These are phyloP conservation scores for Physaria fendleri DNA, from an alignment of 345 rosid genomes.

Conservation along the genomic window DNA sequence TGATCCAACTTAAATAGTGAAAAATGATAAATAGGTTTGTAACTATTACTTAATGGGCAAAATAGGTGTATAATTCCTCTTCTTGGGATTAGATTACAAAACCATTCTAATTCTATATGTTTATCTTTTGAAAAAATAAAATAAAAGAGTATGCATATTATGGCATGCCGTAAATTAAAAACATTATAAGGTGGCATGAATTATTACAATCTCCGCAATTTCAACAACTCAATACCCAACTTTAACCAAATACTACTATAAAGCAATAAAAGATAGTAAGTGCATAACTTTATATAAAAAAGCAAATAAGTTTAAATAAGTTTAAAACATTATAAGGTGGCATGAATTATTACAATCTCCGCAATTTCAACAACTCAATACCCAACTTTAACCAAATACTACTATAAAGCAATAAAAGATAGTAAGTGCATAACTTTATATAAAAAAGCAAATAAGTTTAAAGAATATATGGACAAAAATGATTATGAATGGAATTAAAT, in stretches of 20 bases:
- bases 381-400: background rate
- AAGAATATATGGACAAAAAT: slow-evolving; percentile 10
- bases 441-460: slow-evolving; percentile 13
- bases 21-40: too few species aligned
- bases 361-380: background rate
- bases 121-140: too few species aligned
- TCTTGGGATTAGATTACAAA: too few species aligned
- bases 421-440: slow-evolving; percentile 15
- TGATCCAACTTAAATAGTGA: too few species aligned
- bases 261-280: slow-evolving; percentile 21
- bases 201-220: background rate
- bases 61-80: too few species aligned
- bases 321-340: too few species aligned
- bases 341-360: background rate
- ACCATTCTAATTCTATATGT: too few species aligned
- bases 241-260: background rate
- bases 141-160: too few species aligned
- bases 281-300: slow-evolving; percentile 15
- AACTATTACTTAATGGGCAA: too few species aligned
- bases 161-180: too few species aligned
- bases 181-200: too few species aligned
- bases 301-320: slow-evolving; percentile 5
- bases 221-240: background rate
- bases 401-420: slow-evolving; percentile 17
- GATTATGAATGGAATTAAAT: slow-evolving; percentile 23